phyloP scores from a whole-genome alignment of 208 protist species.

The Trypanosoma theileri region DNA sequence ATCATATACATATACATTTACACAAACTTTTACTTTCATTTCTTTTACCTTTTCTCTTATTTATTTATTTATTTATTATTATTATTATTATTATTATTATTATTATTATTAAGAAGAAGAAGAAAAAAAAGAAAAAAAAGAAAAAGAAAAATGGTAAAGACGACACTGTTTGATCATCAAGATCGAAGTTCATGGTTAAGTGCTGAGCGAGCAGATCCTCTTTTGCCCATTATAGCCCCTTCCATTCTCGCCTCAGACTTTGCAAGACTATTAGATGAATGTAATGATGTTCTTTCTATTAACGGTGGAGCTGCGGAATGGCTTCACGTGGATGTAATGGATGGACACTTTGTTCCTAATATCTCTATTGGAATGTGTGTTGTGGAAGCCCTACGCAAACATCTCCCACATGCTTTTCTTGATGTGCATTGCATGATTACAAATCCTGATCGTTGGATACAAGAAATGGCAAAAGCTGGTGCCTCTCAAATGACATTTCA shows the following conservation, averaged over 20 bases:
- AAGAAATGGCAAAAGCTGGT: conserved; percentile 85
- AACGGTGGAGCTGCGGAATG: conserved; percentile 86
- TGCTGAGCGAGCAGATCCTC: conserved; percentile 38
- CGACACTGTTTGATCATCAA: conserved; percentile 46
- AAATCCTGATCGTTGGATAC: conserved; percentile 89
- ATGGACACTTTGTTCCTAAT: conserved; percentile 98
- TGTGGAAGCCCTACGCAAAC: conserved; percentile 85
- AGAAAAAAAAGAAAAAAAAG: too few relatives aligned
- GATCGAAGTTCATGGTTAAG: conserved; percentile 65
- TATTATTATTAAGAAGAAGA: too few relatives aligned
- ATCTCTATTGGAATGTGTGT: conserved; percentile 95
- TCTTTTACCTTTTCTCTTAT: too few relatives aligned
- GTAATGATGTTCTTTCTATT: conserved; percentile 64
- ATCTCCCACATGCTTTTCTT: conserved; percentile 83
- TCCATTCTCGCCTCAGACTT: conserved; percentile 94
- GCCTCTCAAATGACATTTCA: conserved; percentile 95
- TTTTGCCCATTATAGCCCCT: conserved; percentile 77
- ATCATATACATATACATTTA: too few relatives aligned
- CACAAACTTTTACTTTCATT: too few relatives aligned
- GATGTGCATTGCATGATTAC: conserved; percentile 98
- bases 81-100: too few relatives aligned
- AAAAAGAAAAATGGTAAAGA: neutral
- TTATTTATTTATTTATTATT: too few relatives aligned
- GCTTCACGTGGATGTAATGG: conserved; percentile 99
- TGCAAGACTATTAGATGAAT: conserved; percentile 78